Evolutionary conservation across 352 stramenopile genomes (phyloP), one percentile per base, ranked within the genome.

Genomic region (Phytophthora sojae): DNA sequence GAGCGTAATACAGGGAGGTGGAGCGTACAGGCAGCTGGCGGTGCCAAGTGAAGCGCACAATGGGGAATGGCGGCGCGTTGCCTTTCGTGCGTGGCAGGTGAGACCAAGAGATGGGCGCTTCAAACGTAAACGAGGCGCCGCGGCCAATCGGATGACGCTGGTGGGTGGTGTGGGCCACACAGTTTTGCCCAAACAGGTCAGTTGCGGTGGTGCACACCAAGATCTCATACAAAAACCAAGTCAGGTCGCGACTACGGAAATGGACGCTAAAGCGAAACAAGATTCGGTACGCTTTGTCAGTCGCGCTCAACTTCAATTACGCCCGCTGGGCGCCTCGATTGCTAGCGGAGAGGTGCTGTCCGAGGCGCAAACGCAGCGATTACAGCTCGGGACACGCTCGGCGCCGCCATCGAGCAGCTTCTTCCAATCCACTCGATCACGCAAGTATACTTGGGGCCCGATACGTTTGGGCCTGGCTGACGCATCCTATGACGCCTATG

Each of bases 371-470:
- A 59, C 61, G 49, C 49, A 15, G 39, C 61, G 67, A 71, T 71
- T 71, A 64, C 62, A 39, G 3, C 32, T 39, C 14, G 32, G 0
- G 0, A 30, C 2, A 8, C 32, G 32, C 32, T 39, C 32, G 17
- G 32, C n/a, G 35, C 9, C 23, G 37, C 53, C 35, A 61, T 71
- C 44, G 61, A 67, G 56, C 62, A 61, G 64, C 53, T 67, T 61
- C 68, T 57, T 76, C 68, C 68, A 76, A 76, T 76, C 68, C 57
- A n/a, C 14, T 42, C 53, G 68, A 76, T 76, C 68, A 76, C 68
- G 68, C 68, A 32, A 52, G 25, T 57, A 57, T 61, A 60, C 53
- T 64, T 6, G 45, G 6, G 14, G 35, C 35, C 35, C 26, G 26
- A 57, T 61, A 64, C 53, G 21, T 64, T 6, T 35, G 6, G 14